These are phyloP conservation scores for Achaetomium macrosporum DNA, from an alignment of 2,329 filamentous ascomycete genomes.

Conservation along the genomic window DNA sequence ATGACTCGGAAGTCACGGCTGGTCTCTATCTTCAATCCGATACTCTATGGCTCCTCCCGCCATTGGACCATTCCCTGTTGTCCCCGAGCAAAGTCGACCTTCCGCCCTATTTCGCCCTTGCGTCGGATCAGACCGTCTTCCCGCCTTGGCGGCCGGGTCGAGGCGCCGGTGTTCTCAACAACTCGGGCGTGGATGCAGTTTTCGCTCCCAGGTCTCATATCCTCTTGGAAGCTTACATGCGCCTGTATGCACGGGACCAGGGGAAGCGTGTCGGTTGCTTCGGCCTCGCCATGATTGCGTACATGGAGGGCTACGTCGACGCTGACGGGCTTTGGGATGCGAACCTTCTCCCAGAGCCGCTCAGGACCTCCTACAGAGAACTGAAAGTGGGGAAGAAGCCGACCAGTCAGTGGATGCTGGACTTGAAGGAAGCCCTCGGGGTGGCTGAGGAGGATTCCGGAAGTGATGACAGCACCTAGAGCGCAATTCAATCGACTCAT, in stretches of 20 bases:
- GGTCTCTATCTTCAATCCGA: constrained; percentile 24
- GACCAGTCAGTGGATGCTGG: constrained; percentile 17
- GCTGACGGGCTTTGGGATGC: constrained; percentile 24
- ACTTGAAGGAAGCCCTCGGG: constrained; percentile 16
- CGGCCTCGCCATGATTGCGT: constrained; percentile 23
- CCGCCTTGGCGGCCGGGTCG: constrained; percentile 24
- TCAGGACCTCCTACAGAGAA: constrained; percentile 18
- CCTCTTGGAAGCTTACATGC: constrained; percentile 25
- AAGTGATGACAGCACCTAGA: not conserved
- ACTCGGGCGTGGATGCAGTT: constrained; percentile 10
- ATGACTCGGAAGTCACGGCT: constrained; percentile 19
- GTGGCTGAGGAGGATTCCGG: not conserved
- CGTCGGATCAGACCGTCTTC: constrained; percentile 20
- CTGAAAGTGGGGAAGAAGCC: constrained; percentile 15
- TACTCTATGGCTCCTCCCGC: constrained; percentile 25
- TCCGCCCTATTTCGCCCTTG: constrained; percentile 20
- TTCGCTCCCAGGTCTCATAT: constrained; percentile 22
- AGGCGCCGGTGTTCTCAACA: constrained; percentile 18
- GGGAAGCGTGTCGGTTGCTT: constrained; percentile 20
- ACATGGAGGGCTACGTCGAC: constrained; percentile 26
- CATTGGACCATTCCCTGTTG: constrained; percentile 16
- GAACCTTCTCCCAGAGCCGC: constrained; percentile 20
- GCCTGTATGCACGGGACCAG: constrained; percentile 23
- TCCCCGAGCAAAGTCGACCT: constrained; percentile 6
- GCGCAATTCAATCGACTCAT: not conserved